Percentiles rank a stretch among this genome's conserved stretches.
These are phyloP conservation scores for Pseudocercospora pini-densiflorae DNA, from an alignment of 2,329 filamentous ascomycete species.

Conservation along the genomic window DNA sequence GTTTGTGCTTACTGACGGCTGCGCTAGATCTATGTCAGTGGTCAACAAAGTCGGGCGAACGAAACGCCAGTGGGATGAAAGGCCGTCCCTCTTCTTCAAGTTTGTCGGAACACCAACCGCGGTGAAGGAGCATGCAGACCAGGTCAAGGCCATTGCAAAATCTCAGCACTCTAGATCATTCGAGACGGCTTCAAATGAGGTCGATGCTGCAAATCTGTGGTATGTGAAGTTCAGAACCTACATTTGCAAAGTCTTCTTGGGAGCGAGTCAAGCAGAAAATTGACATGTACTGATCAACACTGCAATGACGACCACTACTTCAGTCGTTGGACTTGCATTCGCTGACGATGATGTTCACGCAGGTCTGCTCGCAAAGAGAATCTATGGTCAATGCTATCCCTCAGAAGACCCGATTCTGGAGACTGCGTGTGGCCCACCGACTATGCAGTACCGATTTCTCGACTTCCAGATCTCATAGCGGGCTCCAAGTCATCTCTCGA, in stretches of 20 bases:
- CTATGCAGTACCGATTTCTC: slow-evolving; percentile 62
- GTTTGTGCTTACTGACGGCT: too few relatives aligned
- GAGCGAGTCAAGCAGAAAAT: too few relatives aligned
- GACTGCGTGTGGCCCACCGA: slow-evolving; percentile 65
- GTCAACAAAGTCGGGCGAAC: slow-evolving; percentile 76
- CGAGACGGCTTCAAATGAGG: neutral
- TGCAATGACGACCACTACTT: too few relatives aligned
- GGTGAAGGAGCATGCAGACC: slow-evolving; percentile 74
- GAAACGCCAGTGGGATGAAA: slow-evolving; percentile 72
- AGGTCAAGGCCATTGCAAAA: slow-evolving; percentile 69
- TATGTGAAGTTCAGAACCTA: too few relatives aligned
- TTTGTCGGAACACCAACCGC: slow-evolving; percentile 76
- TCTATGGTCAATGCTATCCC: slow-evolving; percentile 63
- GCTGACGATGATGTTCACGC: too few relatives aligned
- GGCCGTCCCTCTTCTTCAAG: slow-evolving; percentile 81
- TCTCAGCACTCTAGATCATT: slow-evolving; percentile 33
- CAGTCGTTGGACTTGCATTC: too few relatives aligned
- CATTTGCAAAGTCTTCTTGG: too few relatives aligned
- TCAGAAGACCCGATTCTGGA: slow-evolving; percentile 53
- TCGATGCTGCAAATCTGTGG: slow-evolving; percentile 49
- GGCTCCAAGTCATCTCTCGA: slow-evolving; percentile 89
- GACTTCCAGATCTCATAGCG: slow-evolving; percentile 69
- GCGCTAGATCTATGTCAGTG: slow-evolving; percentile 66
- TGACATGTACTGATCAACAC: too few relatives aligned
- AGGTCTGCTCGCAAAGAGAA: slow-evolving; percentile 61